Percentiles rank a stretch among this genome's conserved stretches.
Conservation (phyloP, 2,329 filamentous ascomycete species). For the Epichloe sibirici region DNA sequence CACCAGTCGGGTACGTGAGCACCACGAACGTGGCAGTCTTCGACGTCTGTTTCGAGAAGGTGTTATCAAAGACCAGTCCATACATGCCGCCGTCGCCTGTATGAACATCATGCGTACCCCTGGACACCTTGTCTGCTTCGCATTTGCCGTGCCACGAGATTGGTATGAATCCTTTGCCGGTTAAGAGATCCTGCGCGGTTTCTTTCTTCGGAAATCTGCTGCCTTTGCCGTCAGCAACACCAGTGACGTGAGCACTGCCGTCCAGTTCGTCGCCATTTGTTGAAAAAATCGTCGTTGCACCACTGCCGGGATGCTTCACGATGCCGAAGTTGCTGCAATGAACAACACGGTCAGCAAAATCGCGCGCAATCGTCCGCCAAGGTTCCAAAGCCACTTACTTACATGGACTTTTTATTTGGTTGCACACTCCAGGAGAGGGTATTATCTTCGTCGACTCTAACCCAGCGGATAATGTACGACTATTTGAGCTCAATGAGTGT, state of each 20-base stretch:
- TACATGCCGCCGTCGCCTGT: conserved; percentile 78
- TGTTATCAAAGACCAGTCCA: conserved; percentile 95
- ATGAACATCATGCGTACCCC: conserved; percentile 74
- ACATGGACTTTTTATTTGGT: conserved; percentile 95
- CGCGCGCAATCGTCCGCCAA: background rate
- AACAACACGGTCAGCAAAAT: conserved; percentile 9
- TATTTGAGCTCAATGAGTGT: conserved; percentile 26
- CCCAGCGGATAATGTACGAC: conserved; percentile 98
- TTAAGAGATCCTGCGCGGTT: conserved; percentile 49
- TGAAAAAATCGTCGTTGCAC: conserved; percentile 34
- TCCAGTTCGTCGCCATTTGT: conserved; percentile 32
- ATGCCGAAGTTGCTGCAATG: conserved; percentile 73
- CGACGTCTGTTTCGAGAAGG: conserved; percentile 88
- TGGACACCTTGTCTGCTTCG: conserved; percentile 89
- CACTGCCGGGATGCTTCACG: conserved; percentile 85
- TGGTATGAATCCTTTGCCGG: conserved; percentile 54
- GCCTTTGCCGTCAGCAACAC: conserved; percentile 31
- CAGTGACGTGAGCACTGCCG: conserved; percentile 31
- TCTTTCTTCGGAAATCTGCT: conserved; percentile 44
- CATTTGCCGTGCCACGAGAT: conserved; percentile 89
- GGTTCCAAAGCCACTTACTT: conserved; percentile 26
- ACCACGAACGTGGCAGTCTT: conserved; percentile 94
- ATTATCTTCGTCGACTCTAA: conserved; percentile 77
- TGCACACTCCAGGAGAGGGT: conserved; percentile 97
- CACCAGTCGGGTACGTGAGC: conserved; percentile 79